Base-by-base conservation (phyloP, 805 yeast genomes). In the Ogataea ganodermae region DNA sequence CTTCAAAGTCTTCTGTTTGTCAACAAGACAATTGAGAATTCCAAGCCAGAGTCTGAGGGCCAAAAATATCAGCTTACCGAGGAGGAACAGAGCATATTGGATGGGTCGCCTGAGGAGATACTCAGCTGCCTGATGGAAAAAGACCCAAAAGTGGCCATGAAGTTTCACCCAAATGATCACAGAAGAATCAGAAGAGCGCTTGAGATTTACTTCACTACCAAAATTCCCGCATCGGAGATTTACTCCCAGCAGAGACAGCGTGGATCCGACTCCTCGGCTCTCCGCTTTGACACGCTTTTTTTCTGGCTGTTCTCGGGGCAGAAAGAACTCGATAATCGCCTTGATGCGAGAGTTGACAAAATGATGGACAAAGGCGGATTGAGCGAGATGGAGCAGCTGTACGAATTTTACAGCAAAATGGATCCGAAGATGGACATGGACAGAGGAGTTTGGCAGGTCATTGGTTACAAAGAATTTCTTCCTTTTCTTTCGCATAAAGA, bases 121-220 rank as follows among this genome's bases (percentile, higher is more conserved):
- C 79, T 84, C 45, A 60, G 70, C 4, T 66, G 69, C 1, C 68
- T 92, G 23, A 59, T 64, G 37, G 56, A 67, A 21, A 62, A 76
- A 2, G 99, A 94, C 60, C 95, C 96, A 0, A 63, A 67, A 2
- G 78, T 91, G 13, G 84, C 92, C 0, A 72, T 71, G 16, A 92
- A 89, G 62, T 94, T 89, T 62, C 99, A 94, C 65, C 98, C 98
- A 0, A 86, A 89, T 56, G 98, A 94, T 62, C 75, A 78, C 2
- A 70, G 98, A 38, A 75, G 96, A 52, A 71, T 94, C 2, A 70
- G 83, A 50, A 69, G 97, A 51, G 94, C 96, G 28, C 66, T 94
- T 26, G 97, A 91, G 59, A 84, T 94, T 7, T 86, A 69, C 63
- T 86, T 73, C 54, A 68, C 75, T 1, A 84, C 95, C 0, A 87